Conservation (phyloP, 1,139 yeast genomes). For the Lizanozyma gosingica region DNA sequence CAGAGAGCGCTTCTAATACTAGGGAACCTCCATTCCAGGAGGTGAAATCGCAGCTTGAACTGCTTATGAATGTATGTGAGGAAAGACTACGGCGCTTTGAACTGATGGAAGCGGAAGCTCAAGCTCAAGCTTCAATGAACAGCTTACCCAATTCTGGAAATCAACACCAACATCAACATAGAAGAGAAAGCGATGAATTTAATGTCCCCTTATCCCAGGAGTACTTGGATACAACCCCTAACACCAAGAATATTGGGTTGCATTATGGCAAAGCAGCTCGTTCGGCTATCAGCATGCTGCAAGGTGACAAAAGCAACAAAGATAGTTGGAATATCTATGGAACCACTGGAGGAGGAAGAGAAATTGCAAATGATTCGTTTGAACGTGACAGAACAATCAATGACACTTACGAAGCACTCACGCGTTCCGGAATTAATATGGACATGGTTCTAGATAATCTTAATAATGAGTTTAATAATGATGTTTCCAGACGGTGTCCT, state of each 20-base stretch:
- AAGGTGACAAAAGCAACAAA: too few species aligned
- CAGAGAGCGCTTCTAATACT: not conserved
- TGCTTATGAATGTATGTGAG: not conserved
- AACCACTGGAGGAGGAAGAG: not conserved
- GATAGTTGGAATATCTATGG: not conserved
- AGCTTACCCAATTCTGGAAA: too few species aligned
- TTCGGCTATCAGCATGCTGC: too few species aligned
- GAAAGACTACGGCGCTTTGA: not conserved
- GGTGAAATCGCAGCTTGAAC: not conserved
- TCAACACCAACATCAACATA: not conserved
- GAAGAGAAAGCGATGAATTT: not conserved
- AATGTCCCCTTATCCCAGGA: not conserved
- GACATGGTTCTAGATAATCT: not conserved
- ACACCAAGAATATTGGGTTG: too few species aligned
- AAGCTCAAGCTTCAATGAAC: too few species aligned
- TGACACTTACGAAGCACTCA: slow-evolving; percentile 10
- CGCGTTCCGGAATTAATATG: slow-evolving; percentile 1
- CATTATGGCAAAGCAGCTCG: too few species aligned
- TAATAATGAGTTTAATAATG: not conserved
- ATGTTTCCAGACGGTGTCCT: not conserved
- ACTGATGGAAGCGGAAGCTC: too few species aligned
- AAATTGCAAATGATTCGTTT: not conserved
- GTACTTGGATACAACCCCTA: not conserved
- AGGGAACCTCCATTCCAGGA: not conserved
- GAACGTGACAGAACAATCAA: slow-evolving; percentile 10